phyloP scores from a whole-genome alignment of 441 rosid genomes.

The Capsella rubella region DNA sequence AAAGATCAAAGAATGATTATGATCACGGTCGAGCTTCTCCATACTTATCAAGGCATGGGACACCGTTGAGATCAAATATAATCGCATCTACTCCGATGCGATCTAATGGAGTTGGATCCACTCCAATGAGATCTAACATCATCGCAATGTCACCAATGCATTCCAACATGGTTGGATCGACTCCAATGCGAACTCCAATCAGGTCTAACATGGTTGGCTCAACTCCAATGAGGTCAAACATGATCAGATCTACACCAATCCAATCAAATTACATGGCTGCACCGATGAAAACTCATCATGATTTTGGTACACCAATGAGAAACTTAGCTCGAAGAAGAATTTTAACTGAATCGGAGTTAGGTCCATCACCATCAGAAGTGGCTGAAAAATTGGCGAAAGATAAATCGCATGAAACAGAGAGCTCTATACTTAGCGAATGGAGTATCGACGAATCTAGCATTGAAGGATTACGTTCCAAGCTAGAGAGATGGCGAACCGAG shows the following conservation, averaged over 20 bases:
- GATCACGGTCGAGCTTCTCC: constrained; percentile 34
- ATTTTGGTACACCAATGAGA: constrained; percentile 42
- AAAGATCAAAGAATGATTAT: constrained; percentile 5
- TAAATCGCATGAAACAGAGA: constrained; percentile 50
- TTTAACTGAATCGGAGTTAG: constrained; percentile 71
- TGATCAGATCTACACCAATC: constrained; percentile 35
- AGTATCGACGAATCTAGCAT: constrained; percentile 62
- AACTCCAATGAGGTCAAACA: constrained; percentile 35
- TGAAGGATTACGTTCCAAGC: constrained; percentile 82
- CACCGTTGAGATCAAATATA: constrained; percentile 45
- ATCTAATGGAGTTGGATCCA: constrained; percentile 18
- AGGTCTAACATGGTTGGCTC: constrained; percentile 29
- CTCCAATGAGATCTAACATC: constrained; percentile 42
- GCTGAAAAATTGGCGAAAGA: constrained; percentile 59
- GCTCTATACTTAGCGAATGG: constrained; percentile 60
- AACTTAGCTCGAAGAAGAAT: constrained; percentile 29
- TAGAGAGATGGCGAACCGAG: constrained; percentile 81
- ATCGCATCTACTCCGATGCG: constrained; percentile 34
- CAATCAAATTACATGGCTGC: constrained; percentile 40
- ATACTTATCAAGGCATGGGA: constrained; percentile 42
- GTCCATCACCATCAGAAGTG: constrained; percentile 87
- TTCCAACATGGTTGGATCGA: constrained; percentile 8
- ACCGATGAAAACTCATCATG: constrained; percentile 36
- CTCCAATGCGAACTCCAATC: constrained; percentile 37
- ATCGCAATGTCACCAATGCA: constrained; percentile 36